Conservation (phyloP, 140 eudicot genomes). For the Stevia rebaudiana region DNA sequence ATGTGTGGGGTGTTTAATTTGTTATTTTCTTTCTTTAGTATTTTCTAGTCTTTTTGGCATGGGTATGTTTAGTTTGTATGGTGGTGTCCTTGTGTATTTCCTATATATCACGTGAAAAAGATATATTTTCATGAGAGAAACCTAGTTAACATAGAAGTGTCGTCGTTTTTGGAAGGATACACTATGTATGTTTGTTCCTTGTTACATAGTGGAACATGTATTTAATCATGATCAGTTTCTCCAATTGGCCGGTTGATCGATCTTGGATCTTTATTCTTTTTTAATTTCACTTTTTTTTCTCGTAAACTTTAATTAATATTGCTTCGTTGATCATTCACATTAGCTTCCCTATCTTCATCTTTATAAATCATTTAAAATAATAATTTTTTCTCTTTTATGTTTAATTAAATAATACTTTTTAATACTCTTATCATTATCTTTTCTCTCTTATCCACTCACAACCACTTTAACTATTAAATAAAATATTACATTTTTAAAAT, state of each 20-base stretch:
- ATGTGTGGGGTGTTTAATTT: constrained; percentile 33
- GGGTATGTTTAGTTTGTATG: constrained; percentile 25
- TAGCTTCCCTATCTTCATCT: too few relatives aligned
- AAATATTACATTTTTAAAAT: too few relatives aligned
- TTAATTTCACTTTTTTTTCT: not conserved
- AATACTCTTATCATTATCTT: too few relatives aligned
- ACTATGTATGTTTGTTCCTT: constrained; percentile 16
- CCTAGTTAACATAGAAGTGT: constrained; percentile 29
- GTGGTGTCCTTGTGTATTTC: constrained; percentile 28
- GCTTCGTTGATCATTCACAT: too few relatives aligned
- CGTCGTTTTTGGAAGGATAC: constrained; percentile 23
- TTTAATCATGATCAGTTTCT: not conserved
- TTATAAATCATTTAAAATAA: too few relatives aligned
- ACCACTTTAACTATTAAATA: too few relatives aligned
- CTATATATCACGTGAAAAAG: constrained; percentile 20
- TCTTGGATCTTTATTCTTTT: not conserved
- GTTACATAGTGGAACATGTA: constrained; percentile 27
- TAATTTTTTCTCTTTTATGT: too few relatives aligned
- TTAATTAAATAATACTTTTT: too few relatives aligned
- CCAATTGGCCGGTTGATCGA: not conserved
- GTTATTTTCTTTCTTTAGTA: not conserved
- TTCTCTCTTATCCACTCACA: too few relatives aligned
- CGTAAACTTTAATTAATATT: not conserved
- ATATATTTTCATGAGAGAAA: constrained; percentile 48
- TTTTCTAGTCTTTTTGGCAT: constrained; percentile 16